Conservation (phyloP, 202 grass and related monocot species). For the Brachypodium distachyon region DNA sequence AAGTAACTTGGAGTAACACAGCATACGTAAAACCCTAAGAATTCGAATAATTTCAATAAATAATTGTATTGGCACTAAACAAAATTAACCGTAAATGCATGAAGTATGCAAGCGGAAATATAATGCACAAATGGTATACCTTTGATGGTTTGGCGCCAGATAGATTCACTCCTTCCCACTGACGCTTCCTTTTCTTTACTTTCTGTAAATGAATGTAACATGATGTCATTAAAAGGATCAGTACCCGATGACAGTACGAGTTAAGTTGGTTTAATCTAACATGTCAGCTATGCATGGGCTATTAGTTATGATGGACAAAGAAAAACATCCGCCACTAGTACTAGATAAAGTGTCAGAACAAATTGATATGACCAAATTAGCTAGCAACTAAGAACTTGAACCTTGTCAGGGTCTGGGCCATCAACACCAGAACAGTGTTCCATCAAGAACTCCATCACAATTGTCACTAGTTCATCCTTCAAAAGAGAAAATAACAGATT, state of each 20-base stretch:
- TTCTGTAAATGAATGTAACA: conserved; percentile 25
- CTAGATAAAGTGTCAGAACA: background rate
- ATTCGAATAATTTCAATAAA: background rate
- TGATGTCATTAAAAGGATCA: background rate
- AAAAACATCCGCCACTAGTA: background rate
- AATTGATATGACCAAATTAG: background rate
- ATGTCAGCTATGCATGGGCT: background rate
- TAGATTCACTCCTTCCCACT: conserved; percentile 17
- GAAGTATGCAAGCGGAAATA: background rate
- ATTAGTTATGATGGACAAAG: background rate
- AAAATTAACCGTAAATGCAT: background rate
- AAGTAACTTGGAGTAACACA: conserved; percentile 5
- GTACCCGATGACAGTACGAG: background rate
- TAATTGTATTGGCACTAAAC: background rate
- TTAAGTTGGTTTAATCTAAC: background rate
- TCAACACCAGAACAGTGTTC: background rate
- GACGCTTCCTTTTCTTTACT: conserved; percentile 30
- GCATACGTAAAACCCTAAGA: background rate
- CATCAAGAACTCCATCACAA: conserved; percentile 32
- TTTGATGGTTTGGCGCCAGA: conserved; percentile 22
- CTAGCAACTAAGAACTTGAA: conserved; percentile 8
- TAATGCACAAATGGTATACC: conserved; percentile 12
- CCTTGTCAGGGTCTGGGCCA: conserved; percentile 30
- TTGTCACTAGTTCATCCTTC: conserved; percentile 30
- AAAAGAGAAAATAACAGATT: background rate